phyloP scores from a whole-genome alignment of 768 basidiomycete species.

The Naganishia kalamii region DNA sequence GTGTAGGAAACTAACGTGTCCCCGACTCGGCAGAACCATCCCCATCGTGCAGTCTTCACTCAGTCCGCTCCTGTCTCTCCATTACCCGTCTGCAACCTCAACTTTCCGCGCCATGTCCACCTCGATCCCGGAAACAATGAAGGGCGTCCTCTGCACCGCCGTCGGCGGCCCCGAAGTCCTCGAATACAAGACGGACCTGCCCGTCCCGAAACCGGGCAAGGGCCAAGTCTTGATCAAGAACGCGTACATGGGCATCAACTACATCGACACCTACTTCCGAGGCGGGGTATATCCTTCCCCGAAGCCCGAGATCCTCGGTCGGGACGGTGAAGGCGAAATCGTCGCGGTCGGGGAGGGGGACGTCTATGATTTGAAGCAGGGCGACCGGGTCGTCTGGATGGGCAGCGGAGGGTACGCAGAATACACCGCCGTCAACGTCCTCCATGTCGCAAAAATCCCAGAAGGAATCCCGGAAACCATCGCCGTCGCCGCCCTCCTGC shows the following conservation, averaged over 20 bases:
- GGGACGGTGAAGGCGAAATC: constrained; percentile 71
- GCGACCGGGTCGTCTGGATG: constrained; percentile 60
- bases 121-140: constrained; percentile 24
- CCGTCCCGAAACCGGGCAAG: constrained; percentile 61
- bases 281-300: constrained; percentile 50
- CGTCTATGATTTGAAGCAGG: constrained; percentile 60
- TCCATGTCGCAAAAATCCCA: constrained; percentile 61
- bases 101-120: constrained; percentile 12
- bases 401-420: constrained; percentile 56
- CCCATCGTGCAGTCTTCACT: not conserved
- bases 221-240: constrained; percentile 51
- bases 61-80: constrained; percentile 4
- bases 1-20: no score
- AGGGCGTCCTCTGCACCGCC: constrained; percentile 50
- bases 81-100: not conserved
- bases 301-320: constrained; percentile 57
- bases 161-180: constrained; percentile 73
- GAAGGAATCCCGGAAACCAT: constrained; percentile 54
- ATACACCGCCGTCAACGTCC: constrained; percentile 64
- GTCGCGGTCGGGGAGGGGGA: constrained; percentile 62
- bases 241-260: constrained; percentile 40
- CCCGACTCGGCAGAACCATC: not conserved
- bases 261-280: constrained; percentile 56
- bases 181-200: constrained; percentile 49
- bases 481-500: constrained; percentile 64